Percentiles rank a stretch among this genome's conserved stretches.
Evolutionary conservation across 177 flowering plant genomes (phyloP).

Genomic region (Vitis hybrid): DNA sequence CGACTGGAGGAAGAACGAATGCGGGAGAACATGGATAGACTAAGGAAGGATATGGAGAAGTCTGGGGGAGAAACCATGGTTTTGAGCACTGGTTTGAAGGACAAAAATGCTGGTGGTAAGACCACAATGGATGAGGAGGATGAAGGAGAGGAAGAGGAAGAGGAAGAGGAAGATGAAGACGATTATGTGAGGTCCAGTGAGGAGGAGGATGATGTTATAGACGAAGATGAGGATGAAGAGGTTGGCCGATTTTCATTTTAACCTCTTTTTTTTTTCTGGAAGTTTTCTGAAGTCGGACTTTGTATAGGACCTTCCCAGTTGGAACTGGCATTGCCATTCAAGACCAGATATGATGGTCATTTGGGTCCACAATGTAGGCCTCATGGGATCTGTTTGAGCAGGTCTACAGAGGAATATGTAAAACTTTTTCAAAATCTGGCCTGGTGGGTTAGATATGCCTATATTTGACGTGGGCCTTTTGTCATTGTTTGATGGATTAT

Average conservation of each 20-base stretch:
- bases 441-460: too few relatives aligned
- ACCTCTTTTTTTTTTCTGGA: neutral
- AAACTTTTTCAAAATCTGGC: too few relatives aligned
- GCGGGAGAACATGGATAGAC: constrained; percentile 75
- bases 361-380: too few relatives aligned
- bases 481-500: too few relatives aligned
- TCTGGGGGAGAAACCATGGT: constrained; percentile 72
- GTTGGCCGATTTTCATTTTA: constrained; percentile 44
- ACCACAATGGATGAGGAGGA: constrained; percentile 39
- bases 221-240: constrained; percentile 74
- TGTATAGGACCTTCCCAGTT: too few relatives aligned
- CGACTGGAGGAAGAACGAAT: constrained; percentile 72
- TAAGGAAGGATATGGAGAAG: constrained; percentile 80
- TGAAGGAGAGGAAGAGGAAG: constrained; percentile 49
- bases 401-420: too few relatives aligned
- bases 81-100: constrained; percentile 82
- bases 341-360: too few relatives aligned
- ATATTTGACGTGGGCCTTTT: too few relatives aligned
- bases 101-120: constrained; percentile 24
- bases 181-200: constrained; percentile 30
- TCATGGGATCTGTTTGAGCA: too few relatives aligned
- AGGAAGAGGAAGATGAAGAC: constrained; percentile 46
- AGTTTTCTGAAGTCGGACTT: too few relatives aligned
- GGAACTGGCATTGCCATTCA: too few relatives aligned
- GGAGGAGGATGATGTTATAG: constrained; percentile 41